Base-by-base conservation (phyloP, 1,139 yeast species). In the Magnusiomyces fungicola region DNA sequence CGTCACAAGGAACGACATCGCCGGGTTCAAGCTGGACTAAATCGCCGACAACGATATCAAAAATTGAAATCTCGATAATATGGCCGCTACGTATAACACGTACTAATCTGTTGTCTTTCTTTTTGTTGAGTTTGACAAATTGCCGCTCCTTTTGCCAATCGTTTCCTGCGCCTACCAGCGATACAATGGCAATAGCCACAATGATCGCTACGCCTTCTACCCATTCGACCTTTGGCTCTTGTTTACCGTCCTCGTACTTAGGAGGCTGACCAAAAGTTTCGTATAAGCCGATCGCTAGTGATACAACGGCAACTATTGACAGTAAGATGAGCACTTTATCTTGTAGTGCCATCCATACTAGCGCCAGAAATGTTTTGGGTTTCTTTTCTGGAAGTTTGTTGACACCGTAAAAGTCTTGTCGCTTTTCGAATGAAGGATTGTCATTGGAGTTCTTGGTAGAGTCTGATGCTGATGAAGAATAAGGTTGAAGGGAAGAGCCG, bases 201-300 rank as follows among this genome's bases (percentile, higher is more conserved):
- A 94, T 77, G 63, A 94, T 94, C 40, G 98, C 98, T 40, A 90
- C 96, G 57, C 99, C 99, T 71, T 92, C 99, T 45, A 94, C 96
- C 97, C 97, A 89, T 63, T 89, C 95, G 25, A 90, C 92, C 59
- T 80, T 79, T 18, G 96, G 96, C 49, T 81, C 64, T 19, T 78
- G 71, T 23, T 78, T 72, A 23, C 96, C 95, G 57, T 87, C 86
- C 12, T 78, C 81, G 60, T 77, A 76, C 60, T 79, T 79, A 0
- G 89, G 73, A 0, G 83, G 89, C 57, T 85, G 86, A 39, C 95
- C 96, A 68, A 89, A 83, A 1, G 96, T 83, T 68, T 92, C 95
- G 66, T 94, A 94, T 21, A 92, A 71, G 0, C 98, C 99, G 50
- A 94, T 71, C 0, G 95, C 94, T 47, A 94, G 74, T 0, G 97